Evolutionary conservation across 176 grass and related monocot genomes (phyloP).

Genomic region (Aegilops sharonensis): DNA sequence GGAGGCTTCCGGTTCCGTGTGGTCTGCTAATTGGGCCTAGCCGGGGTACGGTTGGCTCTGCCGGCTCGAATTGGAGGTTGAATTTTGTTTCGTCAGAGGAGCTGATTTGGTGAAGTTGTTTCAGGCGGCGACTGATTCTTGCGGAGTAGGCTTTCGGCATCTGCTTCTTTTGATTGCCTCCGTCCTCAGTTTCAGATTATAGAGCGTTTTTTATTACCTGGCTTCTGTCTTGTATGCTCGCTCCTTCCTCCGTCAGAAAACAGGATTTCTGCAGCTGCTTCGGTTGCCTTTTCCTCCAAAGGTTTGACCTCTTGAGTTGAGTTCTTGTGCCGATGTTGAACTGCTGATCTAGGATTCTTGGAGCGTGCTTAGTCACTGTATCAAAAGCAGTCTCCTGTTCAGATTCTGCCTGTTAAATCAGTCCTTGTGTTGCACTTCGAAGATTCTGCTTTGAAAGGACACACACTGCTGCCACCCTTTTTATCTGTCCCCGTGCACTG

Average conservation of each 20-base stretch:
- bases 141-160: background rate
- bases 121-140: background rate
- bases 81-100: background rate
- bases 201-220: background rate
- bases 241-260: background rate
- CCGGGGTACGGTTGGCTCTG: background rate
- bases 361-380: background rate
- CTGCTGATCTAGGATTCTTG: slow-evolving; percentile 6
- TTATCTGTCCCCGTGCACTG: slow-evolving; percentile 26
- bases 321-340: slow-evolving; percentile 29
- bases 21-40: background rate
- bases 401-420: slow-evolving; percentile 26
- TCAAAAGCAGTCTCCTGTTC: slow-evolving; percentile 31
- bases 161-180: background rate
- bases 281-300: slow-evolving; percentile 21
- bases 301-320: slow-evolving; percentile 32
- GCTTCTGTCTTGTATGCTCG: background rate
- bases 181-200: slow-evolving; percentile 16
- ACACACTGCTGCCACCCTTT: background rate
- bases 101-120: slow-evolving; percentile 18
- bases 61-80: background rate
- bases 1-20: background rate
- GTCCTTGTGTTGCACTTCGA: background rate
- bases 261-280: slow-evolving; percentile 16
- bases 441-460: slow-evolving; percentile 35